Conservation (phyloP, 2,329 filamentous ascomycete genomes). For the Aspergillus luchuensis region DNA sequence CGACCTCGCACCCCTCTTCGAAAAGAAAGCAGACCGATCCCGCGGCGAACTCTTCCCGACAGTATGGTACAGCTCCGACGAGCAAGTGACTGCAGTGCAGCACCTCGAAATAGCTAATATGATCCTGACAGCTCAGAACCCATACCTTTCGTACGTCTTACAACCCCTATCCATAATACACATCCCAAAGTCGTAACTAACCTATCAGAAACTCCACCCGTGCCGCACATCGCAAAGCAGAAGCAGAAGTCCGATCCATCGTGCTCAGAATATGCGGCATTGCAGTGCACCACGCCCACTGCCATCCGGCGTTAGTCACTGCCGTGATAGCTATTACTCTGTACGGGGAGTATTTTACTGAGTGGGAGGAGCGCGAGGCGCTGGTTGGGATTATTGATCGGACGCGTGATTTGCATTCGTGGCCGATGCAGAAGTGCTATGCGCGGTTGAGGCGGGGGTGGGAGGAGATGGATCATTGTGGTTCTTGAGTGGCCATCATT, state of each 20-base stretch:
- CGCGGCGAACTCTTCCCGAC: conserved; percentile 27
- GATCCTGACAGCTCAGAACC: conserved; percentile 25
- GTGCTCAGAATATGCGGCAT: conserved; percentile 26
- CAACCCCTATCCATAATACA: too few relatives aligned
- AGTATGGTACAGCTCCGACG: conserved; percentile 24
- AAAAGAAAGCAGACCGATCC: conserved; percentile 17
- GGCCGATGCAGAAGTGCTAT: conserved; percentile 52
- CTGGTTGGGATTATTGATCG: conserved; percentile 21
- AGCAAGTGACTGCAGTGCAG: conserved; percentile 25
- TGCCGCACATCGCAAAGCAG: conserved; percentile 20
- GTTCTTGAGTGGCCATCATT: background rate
- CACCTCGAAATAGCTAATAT: conserved; percentile 26
- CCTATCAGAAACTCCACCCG: conserved; percentile 13
- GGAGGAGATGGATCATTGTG: conserved; percentile 53
- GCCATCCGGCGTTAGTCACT: conserved; percentile 25
- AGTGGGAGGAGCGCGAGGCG: conserved; percentile 19
- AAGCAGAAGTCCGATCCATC: conserved; percentile 22
- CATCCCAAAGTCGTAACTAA: background rate
- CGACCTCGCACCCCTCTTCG: conserved; percentile 16
- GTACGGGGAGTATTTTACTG: conserved; percentile 26
- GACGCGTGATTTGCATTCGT: conserved; percentile 22
- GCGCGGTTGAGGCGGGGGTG: conserved; percentile 17
- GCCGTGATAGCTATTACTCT: conserved; percentile 24
- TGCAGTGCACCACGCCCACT: conserved; percentile 14
- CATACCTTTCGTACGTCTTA: conserved; percentile 16